Conservation (phyloP, 495 filamentous ascomycete genomes). For the Penicillium taxi region DNA sequence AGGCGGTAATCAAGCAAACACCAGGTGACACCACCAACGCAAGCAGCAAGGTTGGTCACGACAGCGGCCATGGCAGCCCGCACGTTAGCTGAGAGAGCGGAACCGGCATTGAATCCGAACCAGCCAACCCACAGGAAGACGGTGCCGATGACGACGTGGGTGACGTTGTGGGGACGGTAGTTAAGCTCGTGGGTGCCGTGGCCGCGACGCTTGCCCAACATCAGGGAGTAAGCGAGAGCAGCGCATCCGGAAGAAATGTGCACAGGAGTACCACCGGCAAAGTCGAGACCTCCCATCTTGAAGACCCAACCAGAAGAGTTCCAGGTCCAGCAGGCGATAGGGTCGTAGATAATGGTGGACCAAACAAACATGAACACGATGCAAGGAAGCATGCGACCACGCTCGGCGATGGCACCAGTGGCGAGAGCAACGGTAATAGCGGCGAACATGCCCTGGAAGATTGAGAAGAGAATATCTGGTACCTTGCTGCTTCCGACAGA, state of each 20-base stretch:
- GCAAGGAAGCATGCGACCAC: constrained; percentile 89
- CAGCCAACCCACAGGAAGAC: constrained; percentile 99
- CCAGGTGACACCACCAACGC: constrained; percentile 87
- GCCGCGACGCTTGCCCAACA: constrained; percentile 75
- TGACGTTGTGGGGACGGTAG: constrained; percentile 96
- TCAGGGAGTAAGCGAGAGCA: constrained; percentile 78
- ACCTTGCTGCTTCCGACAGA: constrained; percentile 73
- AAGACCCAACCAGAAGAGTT: constrained; percentile 80
- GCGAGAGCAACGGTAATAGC: constrained; percentile 89
- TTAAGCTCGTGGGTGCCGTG: constrained; percentile 85
- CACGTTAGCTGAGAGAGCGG: constrained; percentile 81
- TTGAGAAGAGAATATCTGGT: constrained; percentile 83
- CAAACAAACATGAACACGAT: constrained; percentile 96
- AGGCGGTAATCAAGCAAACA: constrained; percentile 89
- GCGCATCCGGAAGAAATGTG: constrained; percentile 89
- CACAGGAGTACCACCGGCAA: constrained; percentile 92
- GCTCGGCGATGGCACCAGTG: constrained; percentile 85
- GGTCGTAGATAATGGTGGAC: constrained; percentile 89
- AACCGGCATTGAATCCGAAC: constrained; percentile 98
- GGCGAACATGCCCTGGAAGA: constrained; percentile 98
- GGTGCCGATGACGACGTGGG: constrained; percentile 91
- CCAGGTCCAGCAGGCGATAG: constrained; percentile 98
- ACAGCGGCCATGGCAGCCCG: constrained; percentile 58
- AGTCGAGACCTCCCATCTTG: constrained; percentile 82
- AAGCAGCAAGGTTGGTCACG: constrained; percentile 49